Percentiles rank a stretch among this genome's conserved stretches.
phyloP scores from a whole-genome alignment of 495 filamentous ascomycete species.

The Xylaria telfairii region DNA sequence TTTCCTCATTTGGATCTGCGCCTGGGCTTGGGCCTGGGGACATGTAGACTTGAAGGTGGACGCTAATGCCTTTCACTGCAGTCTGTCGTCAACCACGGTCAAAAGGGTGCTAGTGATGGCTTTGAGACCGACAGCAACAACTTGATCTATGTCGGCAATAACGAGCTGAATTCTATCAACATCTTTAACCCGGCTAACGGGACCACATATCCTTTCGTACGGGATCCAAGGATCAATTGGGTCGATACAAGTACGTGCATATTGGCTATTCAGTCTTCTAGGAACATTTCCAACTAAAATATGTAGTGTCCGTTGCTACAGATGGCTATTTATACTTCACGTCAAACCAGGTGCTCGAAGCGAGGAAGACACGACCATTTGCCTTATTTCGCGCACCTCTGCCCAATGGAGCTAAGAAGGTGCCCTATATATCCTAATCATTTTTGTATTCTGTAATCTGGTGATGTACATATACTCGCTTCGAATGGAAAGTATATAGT shows the following conservation, averaged over 20 bases:
- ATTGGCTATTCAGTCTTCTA: not conserved
- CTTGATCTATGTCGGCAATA: slow-evolving; percentile 38
- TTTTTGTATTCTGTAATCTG: not conserved
- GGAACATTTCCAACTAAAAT: not conserved
- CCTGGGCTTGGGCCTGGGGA: too few species aligned
- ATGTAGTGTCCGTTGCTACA: slow-evolving; percentile 10
- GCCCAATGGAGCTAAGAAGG: slow-evolving; percentile 41
- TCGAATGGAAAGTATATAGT: not conserved
- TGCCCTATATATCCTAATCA: not conserved
- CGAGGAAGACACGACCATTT: slow-evolving; percentile 34
- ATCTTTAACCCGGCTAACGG: slow-evolving; percentile 34
- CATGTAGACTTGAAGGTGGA: not conserved
- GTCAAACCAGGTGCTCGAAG: slow-evolving; percentile 46
- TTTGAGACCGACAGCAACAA: slow-evolving; percentile 43
- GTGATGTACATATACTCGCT: not conserved
- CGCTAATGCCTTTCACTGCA: not conserved
- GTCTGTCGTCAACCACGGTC: slow-evolving; percentile 35
- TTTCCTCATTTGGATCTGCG: too few species aligned
- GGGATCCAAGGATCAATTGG: slow-evolving; percentile 52
- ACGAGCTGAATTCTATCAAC: slow-evolving; percentile 19
- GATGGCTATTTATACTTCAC: slow-evolving; percentile 53
- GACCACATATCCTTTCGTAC: slow-evolving; percentile 40
- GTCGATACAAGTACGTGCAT: slow-evolving; percentile 43
- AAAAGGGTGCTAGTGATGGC: slow-evolving; percentile 47
- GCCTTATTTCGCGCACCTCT: slow-evolving; percentile 42